Evolutionary conservation across 106 monocot species (phyloP).

Genomic region (Amphibolis antarctica): DNA sequence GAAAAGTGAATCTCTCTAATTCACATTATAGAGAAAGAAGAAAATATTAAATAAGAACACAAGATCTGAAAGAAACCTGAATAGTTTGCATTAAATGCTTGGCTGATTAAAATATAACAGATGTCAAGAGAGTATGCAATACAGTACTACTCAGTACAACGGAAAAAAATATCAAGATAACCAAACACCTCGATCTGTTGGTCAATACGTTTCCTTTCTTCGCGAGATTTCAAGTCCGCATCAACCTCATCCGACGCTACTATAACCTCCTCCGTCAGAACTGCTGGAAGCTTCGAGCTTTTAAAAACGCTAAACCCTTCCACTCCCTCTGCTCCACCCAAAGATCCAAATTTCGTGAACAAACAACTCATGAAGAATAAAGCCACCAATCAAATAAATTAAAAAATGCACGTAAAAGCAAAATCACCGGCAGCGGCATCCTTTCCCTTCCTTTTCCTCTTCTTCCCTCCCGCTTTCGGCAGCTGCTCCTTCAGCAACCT

Average conservation of each 20-base stretch:
- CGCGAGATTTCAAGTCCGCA: neutral
- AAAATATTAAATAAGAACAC: neutral
- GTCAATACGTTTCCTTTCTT: constrained; percentile 37
- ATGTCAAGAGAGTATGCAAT: neutral
- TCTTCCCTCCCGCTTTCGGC: neutral
- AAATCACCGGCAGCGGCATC: neutral
- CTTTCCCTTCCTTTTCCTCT: constrained; percentile 6
- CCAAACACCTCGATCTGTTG: constrained; percentile 59
- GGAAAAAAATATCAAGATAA: neutral
- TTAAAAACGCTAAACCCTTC: constrained; percentile 48
- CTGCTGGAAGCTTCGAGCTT: constrained; percentile 13
- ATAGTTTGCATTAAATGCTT: too few relatives aligned
- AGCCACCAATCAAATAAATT: constrained; percentile 7
- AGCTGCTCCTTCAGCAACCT: neutral
- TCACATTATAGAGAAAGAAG: neutral
- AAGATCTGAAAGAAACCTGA: too few relatives aligned
- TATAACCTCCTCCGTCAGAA: too few relatives aligned
- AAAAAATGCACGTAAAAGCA: neutral
- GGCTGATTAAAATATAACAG: too few relatives aligned
- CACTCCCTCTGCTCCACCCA: constrained; percentile 3
- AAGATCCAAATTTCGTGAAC: neutral
- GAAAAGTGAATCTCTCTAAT: constrained; percentile 50
- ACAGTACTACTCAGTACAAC: neutral
- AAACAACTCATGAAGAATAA: neutral
- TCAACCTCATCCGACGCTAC: neutral